phyloP scores from a whole-genome alignment of 2,329 filamentous ascomycete genomes.

The Alternaria rosae region DNA sequence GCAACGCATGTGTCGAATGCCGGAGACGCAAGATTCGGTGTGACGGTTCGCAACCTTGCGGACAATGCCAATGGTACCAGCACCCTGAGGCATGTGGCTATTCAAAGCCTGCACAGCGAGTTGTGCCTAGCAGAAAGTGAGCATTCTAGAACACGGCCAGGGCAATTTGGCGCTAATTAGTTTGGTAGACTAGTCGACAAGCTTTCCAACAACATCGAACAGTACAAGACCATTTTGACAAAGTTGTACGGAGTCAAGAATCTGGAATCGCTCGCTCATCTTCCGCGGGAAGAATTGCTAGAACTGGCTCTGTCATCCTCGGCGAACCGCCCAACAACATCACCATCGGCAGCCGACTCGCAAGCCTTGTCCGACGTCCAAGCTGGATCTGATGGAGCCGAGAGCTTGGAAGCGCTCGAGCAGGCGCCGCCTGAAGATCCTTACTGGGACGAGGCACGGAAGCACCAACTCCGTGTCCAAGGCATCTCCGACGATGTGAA shows the following conservation, averaged over 20 bases:
- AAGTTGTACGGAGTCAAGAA: constrained; percentile 54
- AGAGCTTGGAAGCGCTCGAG: constrained; percentile 68
- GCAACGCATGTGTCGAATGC: constrained; percentile 76
- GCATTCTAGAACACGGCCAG: constrained; percentile 33
- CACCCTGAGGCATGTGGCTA: constrained; percentile 81
- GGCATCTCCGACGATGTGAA: constrained; percentile 74
- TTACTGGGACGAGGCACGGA: constrained; percentile 70
- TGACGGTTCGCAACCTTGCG: constrained; percentile 81
- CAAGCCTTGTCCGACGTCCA: constrained; percentile 48
- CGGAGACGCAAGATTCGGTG: constrained; percentile 84
- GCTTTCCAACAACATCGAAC: constrained; percentile 59
- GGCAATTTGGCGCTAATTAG: constrained; percentile 55
- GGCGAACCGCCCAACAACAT: constrained; percentile 41
- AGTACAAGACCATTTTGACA: constrained; percentile 53
- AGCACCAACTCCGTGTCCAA: constrained; percentile 53
- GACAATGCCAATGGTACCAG: constrained; percentile 82
- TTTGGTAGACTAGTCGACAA: constrained; percentile 66
- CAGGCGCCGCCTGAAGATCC: constrained; percentile 71
- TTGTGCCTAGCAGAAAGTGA: constrained; percentile 80
- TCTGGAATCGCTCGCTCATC: constrained; percentile 48
- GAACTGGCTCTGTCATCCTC: constrained; percentile 54
- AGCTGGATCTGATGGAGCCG: constrained; percentile 56
- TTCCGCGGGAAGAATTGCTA: constrained; percentile 56
- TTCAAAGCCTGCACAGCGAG: constrained; percentile 78
- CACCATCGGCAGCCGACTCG: constrained; percentile 38